phyloP scores from a whole-genome alignment of 2,329 filamentous ascomycete species.

The Aspergillus costaricaensis region DNA sequence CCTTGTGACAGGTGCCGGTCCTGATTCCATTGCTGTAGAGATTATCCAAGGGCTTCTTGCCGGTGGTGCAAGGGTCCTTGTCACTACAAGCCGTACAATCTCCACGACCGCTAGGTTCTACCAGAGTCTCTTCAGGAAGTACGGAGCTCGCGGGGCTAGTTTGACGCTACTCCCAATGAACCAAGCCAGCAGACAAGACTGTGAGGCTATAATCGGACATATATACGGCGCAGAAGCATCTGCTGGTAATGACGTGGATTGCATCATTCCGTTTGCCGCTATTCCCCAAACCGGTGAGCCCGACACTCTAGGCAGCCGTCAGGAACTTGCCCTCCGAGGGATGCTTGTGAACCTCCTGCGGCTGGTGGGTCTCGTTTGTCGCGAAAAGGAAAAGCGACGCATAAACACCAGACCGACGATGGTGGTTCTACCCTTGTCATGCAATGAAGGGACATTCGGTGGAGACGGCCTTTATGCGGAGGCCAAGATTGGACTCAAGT shows the following conservation, averaged over 20 bases:
- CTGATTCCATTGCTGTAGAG: slow-evolving; percentile 39
- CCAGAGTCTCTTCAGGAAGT: slow-evolving; percentile 36
- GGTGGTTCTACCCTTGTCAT: slow-evolving; percentile 47
- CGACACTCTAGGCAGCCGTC: slow-evolving; percentile 31
- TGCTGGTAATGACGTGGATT: slow-evolving; percentile 40
- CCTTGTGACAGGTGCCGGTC: slow-evolving; percentile 42
- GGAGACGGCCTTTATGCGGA: slow-evolving; percentile 49
- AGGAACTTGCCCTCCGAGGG: slow-evolving; percentile 21
- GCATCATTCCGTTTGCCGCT: slow-evolving; percentile 48
- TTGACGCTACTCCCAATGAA: slow-evolving; percentile 46
- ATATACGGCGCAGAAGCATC: slow-evolving; percentile 35
- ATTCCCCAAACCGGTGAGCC: slow-evolving; percentile 41
- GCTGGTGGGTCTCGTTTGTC: slow-evolving; percentile 37
- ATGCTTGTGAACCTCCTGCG: slow-evolving; percentile 44
- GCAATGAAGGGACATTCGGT: slow-evolving; percentile 49
- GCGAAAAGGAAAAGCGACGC: slow-evolving; percentile 19
- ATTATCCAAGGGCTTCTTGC: slow-evolving; percentile 35
- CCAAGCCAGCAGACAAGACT: slow-evolving; percentile 44
- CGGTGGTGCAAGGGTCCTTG: slow-evolving; percentile 42
- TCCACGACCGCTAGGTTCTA: slow-evolving; percentile 35
- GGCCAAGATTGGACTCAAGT: slow-evolving; percentile 44
- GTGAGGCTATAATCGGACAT: slow-evolving; percentile 39
- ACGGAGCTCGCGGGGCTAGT: slow-evolving; percentile 37
- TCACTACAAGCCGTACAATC: slow-evolving; percentile 41
- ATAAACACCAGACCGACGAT: slow-evolving; percentile 38